Evolutionary conservation across 1,139 yeast species (phyloP), one percentile per base, ranked within the genome.

Genomic region (Debaryomycetaceae sp.): DNA sequence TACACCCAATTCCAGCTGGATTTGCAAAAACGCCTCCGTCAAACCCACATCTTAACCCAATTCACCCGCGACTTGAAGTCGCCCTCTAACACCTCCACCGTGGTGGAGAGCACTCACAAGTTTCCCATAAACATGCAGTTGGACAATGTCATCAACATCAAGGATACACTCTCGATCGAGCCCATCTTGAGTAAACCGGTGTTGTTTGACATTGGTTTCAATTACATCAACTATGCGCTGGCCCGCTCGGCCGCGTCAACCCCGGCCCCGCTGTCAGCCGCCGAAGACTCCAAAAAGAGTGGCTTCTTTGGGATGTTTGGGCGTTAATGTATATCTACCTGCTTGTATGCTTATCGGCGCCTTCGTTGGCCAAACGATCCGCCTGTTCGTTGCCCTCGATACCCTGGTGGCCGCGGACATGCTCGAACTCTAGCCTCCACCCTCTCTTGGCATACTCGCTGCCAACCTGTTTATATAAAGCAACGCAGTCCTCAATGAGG

Each of bases 101-200:
- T 77, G 12, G 56, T 76, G 29, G 88, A 82, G 41, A 61, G 71
- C 40, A 48, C 78, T 34, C 56, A 64, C 44, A 60, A 58, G 37
- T 71, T 59, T 39, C 75, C 75, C 2, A 50, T 54, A 7, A 48
- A 64, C 2, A 43, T 61, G 4, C 57, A 56, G 3, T 45, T 76
- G 27, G 44, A 54, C 3, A 60, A 61, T 27, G 51, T 81, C 33
- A 75, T 74, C 23, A 75, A 78, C 37, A 42, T 73, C 25, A 62
- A 65, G 15, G 59, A 67, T 11, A 50, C 54, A 11, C 42, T 75
- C 17, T 58, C 57, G 10, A 39, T 66, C 27, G 47, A 42, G 36
- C 83, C 95, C 2, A 72, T 83, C 2, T 68, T 78, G 36, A 75
- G 82, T 36, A 89, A 89, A 56, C 96, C 97, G 1, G 95, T 88